phyloP scores from a whole-genome alignment of 495 filamentous ascomycete species.

The Alectoria sarmentosa region DNA sequence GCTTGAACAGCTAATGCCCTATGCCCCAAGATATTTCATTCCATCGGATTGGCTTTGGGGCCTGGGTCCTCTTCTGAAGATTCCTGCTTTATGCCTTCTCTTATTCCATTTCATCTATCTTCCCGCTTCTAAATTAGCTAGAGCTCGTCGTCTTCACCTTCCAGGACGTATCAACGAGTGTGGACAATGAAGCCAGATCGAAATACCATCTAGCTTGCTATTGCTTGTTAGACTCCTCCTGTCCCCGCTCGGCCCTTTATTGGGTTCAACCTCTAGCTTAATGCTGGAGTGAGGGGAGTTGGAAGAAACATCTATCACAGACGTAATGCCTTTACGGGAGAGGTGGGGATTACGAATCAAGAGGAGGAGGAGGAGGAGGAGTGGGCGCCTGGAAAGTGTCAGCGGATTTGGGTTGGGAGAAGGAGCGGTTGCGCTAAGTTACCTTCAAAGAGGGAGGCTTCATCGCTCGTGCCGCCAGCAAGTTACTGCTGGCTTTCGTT shows the following conservation, averaged over 20 bases:
- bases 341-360: too few species aligned
- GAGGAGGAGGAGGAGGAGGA: too few species aligned
- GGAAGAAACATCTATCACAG: conserved; percentile 21
- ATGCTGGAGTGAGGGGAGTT: conserved; percentile 19
- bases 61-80: neutral
- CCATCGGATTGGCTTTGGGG: neutral
- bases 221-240: conserved; percentile 13
- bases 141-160: conserved; percentile 54
- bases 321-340: too few species aligned
- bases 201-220: too few species aligned
- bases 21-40: neutral
- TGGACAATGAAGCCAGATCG: conserved; percentile 62
- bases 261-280: conserved; percentile 23
- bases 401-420: too few species aligned
- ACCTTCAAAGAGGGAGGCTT: conserved; percentile 1
- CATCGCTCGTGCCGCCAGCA: neutral
- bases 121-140: conserved; percentile 55
- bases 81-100: neutral
- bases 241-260: conserved; percentile 21
- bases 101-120: neutral
- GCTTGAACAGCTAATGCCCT: too few species aligned
- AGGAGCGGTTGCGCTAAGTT: too few species aligned
- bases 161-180: conserved; percentile 53
- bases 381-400: neutral
- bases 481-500: neutral